A percentile compares a stretch with the other conserved stretches of the same genome.
Conservation (phyloP, 805 yeast species). For the Geotrichum ghanense region DNA sequence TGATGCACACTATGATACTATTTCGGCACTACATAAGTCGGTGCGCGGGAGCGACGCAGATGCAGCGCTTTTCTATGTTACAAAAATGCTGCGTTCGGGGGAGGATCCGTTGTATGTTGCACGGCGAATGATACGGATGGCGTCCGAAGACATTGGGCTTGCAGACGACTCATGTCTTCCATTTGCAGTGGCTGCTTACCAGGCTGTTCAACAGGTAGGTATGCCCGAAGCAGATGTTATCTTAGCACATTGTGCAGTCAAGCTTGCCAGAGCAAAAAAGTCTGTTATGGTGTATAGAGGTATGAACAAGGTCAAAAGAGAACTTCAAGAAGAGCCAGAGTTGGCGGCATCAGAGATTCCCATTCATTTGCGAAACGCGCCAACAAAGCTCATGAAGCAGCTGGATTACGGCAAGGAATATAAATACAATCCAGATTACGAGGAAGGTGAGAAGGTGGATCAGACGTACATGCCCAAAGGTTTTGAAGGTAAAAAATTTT, state of each 20-base stretch:
- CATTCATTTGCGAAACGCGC: conserved; percentile 82
- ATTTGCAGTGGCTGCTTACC: conserved; percentile 74
- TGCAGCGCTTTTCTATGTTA: conserved; percentile 81
- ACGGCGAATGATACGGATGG: conserved; percentile 85
- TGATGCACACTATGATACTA: conserved; percentile 88
- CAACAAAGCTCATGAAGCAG: conserved; percentile 82
- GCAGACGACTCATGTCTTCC: conserved; percentile 77
- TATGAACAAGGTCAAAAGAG: conserved; percentile 51
- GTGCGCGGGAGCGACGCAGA: conserved; percentile 83
- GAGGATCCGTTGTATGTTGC: conserved; percentile 88
- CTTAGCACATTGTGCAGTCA: conserved; percentile 87
- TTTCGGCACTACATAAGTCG: conserved; percentile 90
- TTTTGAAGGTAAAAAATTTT: conserved; percentile 36
- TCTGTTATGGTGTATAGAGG: conserved; percentile 81
- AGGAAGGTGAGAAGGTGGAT: conserved; percentile 49
- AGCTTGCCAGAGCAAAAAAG: conserved; percentile 74
- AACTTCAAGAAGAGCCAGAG: conserved; percentile 46
- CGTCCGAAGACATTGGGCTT: conserved; percentile 88
- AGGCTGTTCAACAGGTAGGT: conserved; percentile 82
- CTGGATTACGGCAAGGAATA: conserved; percentile 76
- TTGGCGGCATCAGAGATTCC: conserved; percentile 50
- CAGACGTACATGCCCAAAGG: conserved; percentile 64
- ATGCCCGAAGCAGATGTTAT: conserved; percentile 89
- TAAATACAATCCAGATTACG: conserved; percentile 77
- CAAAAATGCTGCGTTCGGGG: conserved; percentile 83